These are phyloP conservation scores for Colletotrichum zoysiae DNA, from an alignment of 2,329 filamentous ascomycete species.

Conservation along the genomic window DNA sequence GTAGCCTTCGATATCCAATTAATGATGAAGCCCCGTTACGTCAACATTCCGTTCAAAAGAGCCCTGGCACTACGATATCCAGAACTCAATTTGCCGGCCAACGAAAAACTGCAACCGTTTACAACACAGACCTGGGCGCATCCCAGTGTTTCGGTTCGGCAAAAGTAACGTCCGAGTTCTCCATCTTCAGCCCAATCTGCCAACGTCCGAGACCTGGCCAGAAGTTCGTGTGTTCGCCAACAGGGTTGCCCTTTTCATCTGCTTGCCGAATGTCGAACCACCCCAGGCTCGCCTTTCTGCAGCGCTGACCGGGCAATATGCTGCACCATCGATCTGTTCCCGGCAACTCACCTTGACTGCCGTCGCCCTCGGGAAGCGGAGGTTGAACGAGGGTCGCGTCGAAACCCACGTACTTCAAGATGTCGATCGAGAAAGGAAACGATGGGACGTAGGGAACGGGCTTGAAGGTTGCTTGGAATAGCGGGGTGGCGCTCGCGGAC, in stretches of 20 bases:
- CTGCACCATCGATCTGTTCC: constrained; percentile 62
- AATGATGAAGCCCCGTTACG: not conserved
- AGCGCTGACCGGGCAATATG: constrained; percentile 49
- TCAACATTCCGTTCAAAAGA: not conserved
- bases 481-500: constrained; percentile 51
- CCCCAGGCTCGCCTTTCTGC: constrained; percentile 52
- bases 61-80: not conserved
- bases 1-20: too few relatives aligned
- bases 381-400: constrained; percentile 61
- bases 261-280: constrained; percentile 62
- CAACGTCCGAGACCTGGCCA: constrained; percentile 61
- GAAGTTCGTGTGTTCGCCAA: constrained; percentile 55
- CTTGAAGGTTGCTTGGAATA: constrained; percentile 62
- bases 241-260: constrained; percentile 46
- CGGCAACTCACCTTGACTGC: constrained; percentile 56
- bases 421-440: constrained; percentile 58
- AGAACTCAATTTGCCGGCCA: too few relatives aligned
- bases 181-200: constrained; percentile 57
- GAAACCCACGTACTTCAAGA: constrained; percentile 56
- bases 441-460: constrained; percentile 56
- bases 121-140: constrained; percentile 45
- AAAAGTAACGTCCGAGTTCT: constrained; percentile 51
- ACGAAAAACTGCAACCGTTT: not conserved
- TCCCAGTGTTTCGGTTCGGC: constrained; percentile 43
- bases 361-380: constrained; percentile 58